Percentiles rank a stretch among this genome's conserved stretches.
Evolutionary conservation across 2,329 filamentous ascomycete species (phyloP).

Genomic region (Fusarium lateritium): DNA sequence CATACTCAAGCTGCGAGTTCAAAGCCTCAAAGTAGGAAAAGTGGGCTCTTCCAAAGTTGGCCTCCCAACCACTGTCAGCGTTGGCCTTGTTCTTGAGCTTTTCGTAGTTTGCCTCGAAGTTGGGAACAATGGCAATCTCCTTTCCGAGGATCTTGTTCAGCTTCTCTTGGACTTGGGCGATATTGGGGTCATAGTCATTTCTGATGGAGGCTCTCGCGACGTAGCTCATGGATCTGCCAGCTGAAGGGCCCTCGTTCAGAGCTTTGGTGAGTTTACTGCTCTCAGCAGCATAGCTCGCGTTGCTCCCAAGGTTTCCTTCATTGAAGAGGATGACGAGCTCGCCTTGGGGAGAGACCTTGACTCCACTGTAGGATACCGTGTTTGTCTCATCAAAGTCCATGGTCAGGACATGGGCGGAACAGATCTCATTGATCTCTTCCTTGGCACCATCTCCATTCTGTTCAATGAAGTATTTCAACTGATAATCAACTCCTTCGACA

Average conservation of each 20-base stretch:
- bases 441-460: constrained; percentile 57
- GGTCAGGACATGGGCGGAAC: constrained; percentile 59
- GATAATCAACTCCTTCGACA: constrained; percentile 58
- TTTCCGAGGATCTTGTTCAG: constrained; percentile 58
- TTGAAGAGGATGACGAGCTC: constrained; percentile 65
- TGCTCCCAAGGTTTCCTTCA: constrained; percentile 60
- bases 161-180: constrained; percentile 56
- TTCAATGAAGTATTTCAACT: constrained; percentile 57
- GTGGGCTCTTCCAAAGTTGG: constrained; percentile 58
- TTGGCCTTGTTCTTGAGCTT: constrained; percentile 55
- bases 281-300: constrained; percentile 59
- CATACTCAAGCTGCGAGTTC: constrained; percentile 56
- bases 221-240: constrained; percentile 57
- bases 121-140: constrained; percentile 63
- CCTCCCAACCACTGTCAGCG: constrained; percentile 58
- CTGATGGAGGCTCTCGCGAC: constrained; percentile 59
- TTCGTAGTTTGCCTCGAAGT: constrained; percentile 62
- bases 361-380: constrained; percentile 61
- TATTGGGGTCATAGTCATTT: constrained; percentile 60
- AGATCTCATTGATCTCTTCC: constrained; percentile 65
- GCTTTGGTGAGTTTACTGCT: constrained; percentile 58
- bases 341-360: constrained; percentile 59
- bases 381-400: constrained; percentile 62
- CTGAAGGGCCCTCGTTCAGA: constrained; percentile 61
- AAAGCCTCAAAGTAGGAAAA: constrained; percentile 62